Base-by-base conservation (phyloP, 805 yeast genomes). In the Ascoidea rubescens region DNA sequence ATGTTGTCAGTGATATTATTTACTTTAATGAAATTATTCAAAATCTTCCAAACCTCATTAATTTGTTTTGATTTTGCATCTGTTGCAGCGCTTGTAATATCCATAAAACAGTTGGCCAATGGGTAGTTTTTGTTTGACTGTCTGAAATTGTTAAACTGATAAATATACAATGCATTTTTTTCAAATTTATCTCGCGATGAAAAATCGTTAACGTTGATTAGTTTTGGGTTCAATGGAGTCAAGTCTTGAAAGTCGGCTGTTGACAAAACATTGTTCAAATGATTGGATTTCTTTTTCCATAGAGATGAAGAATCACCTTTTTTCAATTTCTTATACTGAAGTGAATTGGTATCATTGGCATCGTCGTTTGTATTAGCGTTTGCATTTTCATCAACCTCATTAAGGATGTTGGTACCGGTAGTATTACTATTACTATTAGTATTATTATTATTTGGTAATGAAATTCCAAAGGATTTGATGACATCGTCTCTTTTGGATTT, bases 21-120 rank as follows among this genome's bases (percentile, higher is more conserved):
- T 5, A 53, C 53, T 37, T 57, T 55, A 43, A 76, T 67, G 49
- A 80, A 71, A 44, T 70, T 71, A 30, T 71, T 72, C 53, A 89
- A 64, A 48, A 87, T 80, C 52, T 75, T 71, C 88, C 93, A 88
- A 17, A 83, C 72, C 58, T 87, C 95, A 49, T 77, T 71, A 51
- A 88, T 66, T 64, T 86, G 95, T 60, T 77, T 82, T 4, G 88
- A 78, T 56, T 79, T 80, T 43, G 78, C 67, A 60, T 82, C 89
- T 4, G 77, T 67, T 21, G 79, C 81, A 46, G 71, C 67, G 54
- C 77, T 75, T 53, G 82, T 76, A 46, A 82, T 70, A 45, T 77
- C 81, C 6, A 79, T 76, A 57, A 88, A 77, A 48, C 76, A 84
- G 17, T 74, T 64, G 28, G 82, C 72, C 28, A 88, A 59, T 7